Evolutionary conservation across 1,284 basidiomycete species (phyloP).

Genomic region (Meripilus lineatus): DNA sequence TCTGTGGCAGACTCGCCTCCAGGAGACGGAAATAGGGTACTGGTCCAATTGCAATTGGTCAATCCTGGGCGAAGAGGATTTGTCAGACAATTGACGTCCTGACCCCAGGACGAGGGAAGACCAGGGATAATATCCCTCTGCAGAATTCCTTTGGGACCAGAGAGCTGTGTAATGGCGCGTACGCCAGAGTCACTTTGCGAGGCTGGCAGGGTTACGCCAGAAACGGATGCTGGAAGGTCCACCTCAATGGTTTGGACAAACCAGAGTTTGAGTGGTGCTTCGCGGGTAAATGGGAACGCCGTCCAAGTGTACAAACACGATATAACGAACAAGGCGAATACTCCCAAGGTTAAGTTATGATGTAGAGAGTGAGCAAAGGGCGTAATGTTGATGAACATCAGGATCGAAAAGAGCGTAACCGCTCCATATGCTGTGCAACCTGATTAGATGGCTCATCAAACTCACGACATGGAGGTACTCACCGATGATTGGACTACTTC

Average conservation of each 20-base stretch:
- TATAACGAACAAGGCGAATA: conserved; percentile 39
- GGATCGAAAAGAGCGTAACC: conserved; percentile 38
- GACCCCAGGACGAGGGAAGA: conserved; percentile 46
- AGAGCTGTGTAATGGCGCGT: conserved; percentile 25
- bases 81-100: conserved; percentile 17
- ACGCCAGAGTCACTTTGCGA: not conserved
- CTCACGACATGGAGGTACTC: conserved; percentile 19
- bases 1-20: conserved; percentile 16
- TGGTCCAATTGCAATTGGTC: conserved; percentile 34
- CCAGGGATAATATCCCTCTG: conserved; percentile 36
- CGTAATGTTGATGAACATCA: conserved; percentile 52
- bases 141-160: conserved; percentile 40
- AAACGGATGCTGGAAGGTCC: conserved; percentile 8
- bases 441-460: not conserved
- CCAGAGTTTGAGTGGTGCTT: conserved; percentile 59
- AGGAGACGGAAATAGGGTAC: conserved; percentile 26
- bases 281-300: conserved; percentile 55
- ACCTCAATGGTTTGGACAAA: conserved; percentile 58
- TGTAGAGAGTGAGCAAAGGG: conserved; percentile 57
- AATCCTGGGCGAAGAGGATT: conserved; percentile 14
- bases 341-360: conserved; percentile 35
- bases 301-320: conserved; percentile 41
- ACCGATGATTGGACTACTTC: conserved; percentile 45
- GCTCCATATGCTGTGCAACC: conserved; percentile 43
- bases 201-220: too few species aligned